Evolutionary conservation across 805 yeast genomes (phyloP), one percentile per base, ranked within the genome.

Genomic region (Candida jianshihensis): DNA sequence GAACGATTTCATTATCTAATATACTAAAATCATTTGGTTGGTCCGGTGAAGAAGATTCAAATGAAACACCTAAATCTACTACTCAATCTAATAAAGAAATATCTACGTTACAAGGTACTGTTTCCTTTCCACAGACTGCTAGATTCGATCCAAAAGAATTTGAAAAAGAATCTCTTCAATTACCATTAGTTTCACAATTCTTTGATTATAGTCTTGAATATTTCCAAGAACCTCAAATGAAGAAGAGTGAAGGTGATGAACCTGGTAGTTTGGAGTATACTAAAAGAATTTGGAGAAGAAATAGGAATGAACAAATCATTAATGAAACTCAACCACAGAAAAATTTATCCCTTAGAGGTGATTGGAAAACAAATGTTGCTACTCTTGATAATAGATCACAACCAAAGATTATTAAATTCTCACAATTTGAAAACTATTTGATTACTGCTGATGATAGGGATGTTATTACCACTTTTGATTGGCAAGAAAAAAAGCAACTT

Each of bases 211-310:
- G 83, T 48, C 54, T 86, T 40, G 98, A 92, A 56, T 89, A 88
- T 53, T 92, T 90, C 63, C 95, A 89, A 51, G 97, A 89, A 53
- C 97, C 98, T 0, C 97, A 90, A 54, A 81, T 89, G 81, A 78
- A 85, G 10, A 79, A 76, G 39, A 72, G 75, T 36, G 97, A 90
- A 47, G 61, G 77, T 14, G 97, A 90, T 48, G 96, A 88, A 56
- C 92, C 95, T 0, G 97, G 97, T 0, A 85, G 96, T 38, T 75
- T 80, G 40, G 89, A 85, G 44, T 86, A 85, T 49, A 77, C 84
- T 25, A 79, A 76, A 45, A 68, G 94, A 39, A 60, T 85, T 18
- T 92, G 97, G 97, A 71, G 96, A 48, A 71, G 95, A 44, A 83
- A 82, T 51, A 69, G 97, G 47, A 92, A 92, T 54, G 97, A 92